These are phyloP conservation scores for Rhododendron simsii DNA, from an alignment of 148 eudicot species.

Conservation along the genomic window DNA sequence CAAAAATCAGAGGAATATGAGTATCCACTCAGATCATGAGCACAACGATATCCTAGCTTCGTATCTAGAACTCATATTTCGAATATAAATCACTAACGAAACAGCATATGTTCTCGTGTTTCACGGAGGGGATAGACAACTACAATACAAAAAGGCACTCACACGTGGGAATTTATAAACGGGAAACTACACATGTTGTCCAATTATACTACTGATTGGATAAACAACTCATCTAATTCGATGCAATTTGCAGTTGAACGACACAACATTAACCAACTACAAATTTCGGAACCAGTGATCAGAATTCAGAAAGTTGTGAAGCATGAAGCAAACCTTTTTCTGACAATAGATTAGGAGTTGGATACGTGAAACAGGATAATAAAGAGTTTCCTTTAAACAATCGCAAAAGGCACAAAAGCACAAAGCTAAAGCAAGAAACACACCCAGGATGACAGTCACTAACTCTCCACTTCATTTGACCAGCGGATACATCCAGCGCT, in stretches of 20 bases:
- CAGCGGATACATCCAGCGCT: constrained; percentile 79
- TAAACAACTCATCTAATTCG: not conserved
- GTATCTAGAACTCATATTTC: not conserved
- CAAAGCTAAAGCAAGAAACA: constrained; percentile 18
- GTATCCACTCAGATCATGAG: not conserved
- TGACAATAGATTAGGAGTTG: not conserved
- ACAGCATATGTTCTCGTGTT: not conserved
- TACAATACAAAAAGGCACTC: not conserved
- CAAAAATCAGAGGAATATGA: not conserved
- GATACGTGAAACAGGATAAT: not conserved
- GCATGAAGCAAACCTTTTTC: not conserved
- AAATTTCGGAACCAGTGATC: not conserved
- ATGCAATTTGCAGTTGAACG: not conserved
- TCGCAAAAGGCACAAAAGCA: not conserved
- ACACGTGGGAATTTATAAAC: not conserved
- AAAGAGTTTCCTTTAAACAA: not conserved
- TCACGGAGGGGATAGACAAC: not conserved
- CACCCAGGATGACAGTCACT: constrained; percentile 96
- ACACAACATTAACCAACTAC: not conserved
- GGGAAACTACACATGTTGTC: not conserved
- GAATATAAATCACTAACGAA: not conserved
- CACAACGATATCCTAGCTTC: not conserved
- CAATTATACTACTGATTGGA: not conserved
- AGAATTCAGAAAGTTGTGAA: not conserved
- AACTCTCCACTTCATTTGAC: constrained; percentile 85